A percentile compares a stretch with the other conserved stretches of the same genome.
These are phyloP conservation scores for Escallonia rubra DNA, from an alignment of 129 eudicot genomes.

Conservation along the genomic window DNA sequence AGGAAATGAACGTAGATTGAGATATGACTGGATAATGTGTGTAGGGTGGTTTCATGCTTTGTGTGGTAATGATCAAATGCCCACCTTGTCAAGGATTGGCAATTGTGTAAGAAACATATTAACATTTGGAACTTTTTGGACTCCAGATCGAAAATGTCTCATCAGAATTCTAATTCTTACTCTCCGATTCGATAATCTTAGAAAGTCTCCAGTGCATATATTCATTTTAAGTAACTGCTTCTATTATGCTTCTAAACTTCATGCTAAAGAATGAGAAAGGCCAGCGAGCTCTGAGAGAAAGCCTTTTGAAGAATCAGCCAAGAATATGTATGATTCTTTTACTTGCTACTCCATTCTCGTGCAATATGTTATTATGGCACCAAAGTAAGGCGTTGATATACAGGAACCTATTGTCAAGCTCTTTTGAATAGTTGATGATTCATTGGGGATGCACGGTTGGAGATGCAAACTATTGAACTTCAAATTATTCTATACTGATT, in stretches of 20 bases:
- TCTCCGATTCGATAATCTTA: neutral
- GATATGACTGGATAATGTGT: neutral
- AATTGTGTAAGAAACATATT: neutral
- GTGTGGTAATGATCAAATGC: neutral
- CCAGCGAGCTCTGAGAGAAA: neutral
- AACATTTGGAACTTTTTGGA: neutral
- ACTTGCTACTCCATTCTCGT: neutral
- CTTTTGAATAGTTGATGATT: slow-evolving; percentile 1
- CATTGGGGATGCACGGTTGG: neutral
- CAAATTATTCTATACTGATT: no score
- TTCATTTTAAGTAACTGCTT: neutral
- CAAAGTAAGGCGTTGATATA: neutral
- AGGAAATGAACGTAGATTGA: neutral
- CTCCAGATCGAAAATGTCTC: neutral
- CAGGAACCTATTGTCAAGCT: neutral
- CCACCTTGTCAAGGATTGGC: neutral
- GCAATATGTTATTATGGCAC: neutral
- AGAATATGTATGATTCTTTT: no score
- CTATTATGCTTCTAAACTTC: neutral
- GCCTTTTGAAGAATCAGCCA: no score
- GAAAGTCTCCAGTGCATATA: neutral
- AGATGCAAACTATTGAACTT: no score
- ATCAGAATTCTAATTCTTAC: neutral
- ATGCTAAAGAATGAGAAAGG: neutral
- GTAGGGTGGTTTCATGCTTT: neutral